Conservation (phyloP, 179 eudicot genomes). For the Dionaea muscipula region DNA sequence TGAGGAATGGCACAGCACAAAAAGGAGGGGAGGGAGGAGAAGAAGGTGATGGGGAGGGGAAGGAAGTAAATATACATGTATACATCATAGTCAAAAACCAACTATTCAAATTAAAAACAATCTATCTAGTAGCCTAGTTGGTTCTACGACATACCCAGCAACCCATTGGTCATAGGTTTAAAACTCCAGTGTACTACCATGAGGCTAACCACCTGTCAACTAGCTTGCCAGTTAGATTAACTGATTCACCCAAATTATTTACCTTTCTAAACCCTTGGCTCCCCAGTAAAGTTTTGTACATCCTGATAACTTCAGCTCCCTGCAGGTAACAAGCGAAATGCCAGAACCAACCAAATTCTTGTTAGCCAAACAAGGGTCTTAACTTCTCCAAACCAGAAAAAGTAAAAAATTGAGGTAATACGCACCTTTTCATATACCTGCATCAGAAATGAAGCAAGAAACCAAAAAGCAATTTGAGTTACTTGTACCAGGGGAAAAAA, state of each 20-base stretch:
- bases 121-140: too few species aligned
- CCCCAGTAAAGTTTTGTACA: slow-evolving; percentile 94
- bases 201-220: too few species aligned
- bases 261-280: slow-evolving; percentile 86
- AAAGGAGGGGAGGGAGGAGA: too few species aligned
- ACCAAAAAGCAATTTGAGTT: slow-evolving; percentile 1
- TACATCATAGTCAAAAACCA: too few species aligned
- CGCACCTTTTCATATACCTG: slow-evolving; percentile 94
- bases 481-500: background rate
- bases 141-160: too few species aligned
- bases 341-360: background rate
- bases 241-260: too few species aligned
- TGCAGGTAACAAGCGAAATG: slow-evolving; percentile 15
- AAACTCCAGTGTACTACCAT: too few species aligned
- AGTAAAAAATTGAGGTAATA: background rate
- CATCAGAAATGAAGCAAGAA: slow-evolving; percentile 12
- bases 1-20: background rate
- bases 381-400: background rate
- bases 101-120: too few species aligned
- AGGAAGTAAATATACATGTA: too few species aligned
- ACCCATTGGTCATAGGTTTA: too few species aligned
- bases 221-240: too few species aligned
- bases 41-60: background rate
- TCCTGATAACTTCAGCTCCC: slow-evolving; percentile 99
- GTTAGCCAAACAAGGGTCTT: too few species aligned